Percentiles rank a stretch among this genome's conserved stretches.
Evolutionary conservation across 1,284 basidiomycete species (phyloP).

Genomic region (Malassezia brasiliensis): DNA sequence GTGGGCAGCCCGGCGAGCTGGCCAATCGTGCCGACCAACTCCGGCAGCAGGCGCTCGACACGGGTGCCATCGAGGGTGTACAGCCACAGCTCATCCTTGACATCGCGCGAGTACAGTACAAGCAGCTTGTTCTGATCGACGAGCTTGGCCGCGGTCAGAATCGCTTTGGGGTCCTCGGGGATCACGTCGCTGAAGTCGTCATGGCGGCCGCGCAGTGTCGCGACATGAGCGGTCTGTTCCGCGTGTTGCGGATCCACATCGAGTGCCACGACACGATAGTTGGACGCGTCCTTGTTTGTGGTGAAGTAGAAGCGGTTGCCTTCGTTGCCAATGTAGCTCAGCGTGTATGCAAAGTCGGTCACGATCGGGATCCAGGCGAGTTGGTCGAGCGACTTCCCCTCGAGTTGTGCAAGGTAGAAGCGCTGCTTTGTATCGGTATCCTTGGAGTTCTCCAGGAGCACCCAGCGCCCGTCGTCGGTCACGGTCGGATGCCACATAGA

Average conservation of each 20-base stretch:
- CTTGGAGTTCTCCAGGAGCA: slow-evolving; percentile 33
- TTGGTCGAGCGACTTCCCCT: slow-evolving; percentile 18
- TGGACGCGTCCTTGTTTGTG: slow-evolving; percentile 43
- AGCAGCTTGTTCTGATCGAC: slow-evolving; percentile 59
- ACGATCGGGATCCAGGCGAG: slow-evolving; percentile 39
- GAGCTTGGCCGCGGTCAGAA: slow-evolving; percentile 55
- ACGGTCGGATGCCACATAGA: slow-evolving; percentile 36
- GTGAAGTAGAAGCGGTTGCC: slow-evolving; percentile 40
- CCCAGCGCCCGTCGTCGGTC: slow-evolving; percentile 37
- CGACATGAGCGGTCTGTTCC: slow-evolving; percentile 24
- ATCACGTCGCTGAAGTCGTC: slow-evolving; percentile 57
- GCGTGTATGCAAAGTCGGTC: slow-evolving; percentile 33
- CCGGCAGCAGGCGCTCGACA: slow-evolving; percentile 57
- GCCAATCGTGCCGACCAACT: slow-evolving; percentile 61
- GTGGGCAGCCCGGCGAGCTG: slow-evolving; percentile 55
- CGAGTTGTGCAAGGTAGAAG: slow-evolving; percentile 27
- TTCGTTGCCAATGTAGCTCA: slow-evolving; percentile 37
- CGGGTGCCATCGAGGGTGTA: slow-evolving; percentile 58
- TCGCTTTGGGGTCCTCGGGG: slow-evolving; percentile 59
- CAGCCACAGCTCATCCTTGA: slow-evolving; percentile 71
- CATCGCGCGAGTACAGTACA: slow-evolving; percentile 65
- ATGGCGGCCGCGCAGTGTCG: slow-evolving; percentile 27
- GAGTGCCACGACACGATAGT: slow-evolving; percentile 35
- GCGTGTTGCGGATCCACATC: slow-evolving; percentile 25
- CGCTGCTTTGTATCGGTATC: slow-evolving; percentile 42